phyloP scores from a whole-genome alignment of 495 filamentous ascomycete genomes.

The Neurospora sp. region DNA sequence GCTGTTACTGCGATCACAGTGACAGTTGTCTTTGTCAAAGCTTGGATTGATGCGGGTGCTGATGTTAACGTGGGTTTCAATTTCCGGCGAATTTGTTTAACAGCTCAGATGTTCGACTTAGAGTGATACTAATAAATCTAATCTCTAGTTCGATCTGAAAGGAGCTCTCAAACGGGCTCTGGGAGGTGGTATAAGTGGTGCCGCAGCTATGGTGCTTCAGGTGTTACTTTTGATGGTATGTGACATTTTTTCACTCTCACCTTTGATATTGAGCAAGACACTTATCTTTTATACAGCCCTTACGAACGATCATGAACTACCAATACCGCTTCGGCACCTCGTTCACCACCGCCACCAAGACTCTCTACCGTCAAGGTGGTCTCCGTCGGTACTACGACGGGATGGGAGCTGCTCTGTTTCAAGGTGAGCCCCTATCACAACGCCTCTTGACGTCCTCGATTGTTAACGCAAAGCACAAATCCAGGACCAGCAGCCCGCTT shows the following conservation, averaged over 20 bases:
- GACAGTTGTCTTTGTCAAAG: slow-evolving; percentile 20
- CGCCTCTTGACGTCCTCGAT: too few species aligned
- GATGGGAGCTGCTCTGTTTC: slow-evolving; percentile 22
- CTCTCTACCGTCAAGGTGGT: slow-evolving; percentile 18
- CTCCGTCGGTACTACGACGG: slow-evolving; percentile 23
- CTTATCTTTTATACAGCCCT: slow-evolving; percentile 9
- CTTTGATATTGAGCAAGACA: not conserved
- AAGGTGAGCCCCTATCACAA: slow-evolving; percentile 7
- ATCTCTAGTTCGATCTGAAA: slow-evolving; percentile 18
- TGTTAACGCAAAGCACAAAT: not conserved
- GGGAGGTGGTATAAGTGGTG: slow-evolving; percentile 23
- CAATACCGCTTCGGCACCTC: slow-evolving; percentile 24
- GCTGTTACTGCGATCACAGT: slow-evolving; percentile 5
- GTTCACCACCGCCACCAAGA: slow-evolving; percentile 14
- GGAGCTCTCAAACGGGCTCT: slow-evolving; percentile 19
- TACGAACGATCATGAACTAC: slow-evolving; percentile 30
- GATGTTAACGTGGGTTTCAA: slow-evolving; percentile 18
- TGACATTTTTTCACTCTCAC: not conserved
- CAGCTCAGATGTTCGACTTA: too few species aligned
- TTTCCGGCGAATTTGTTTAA: not conserved
- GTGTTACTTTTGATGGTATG: slow-evolving; percentile 26
- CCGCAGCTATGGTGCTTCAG: slow-evolving; percentile 27
- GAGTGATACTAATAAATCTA: not conserved
- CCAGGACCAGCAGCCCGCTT: slow-evolving; percentile 24
- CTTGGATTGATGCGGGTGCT: slow-evolving; percentile 21